Evolutionary conservation across 73 alveolate genomes (phyloP).

Genomic region (Paramecium primaurelia): DNA sequence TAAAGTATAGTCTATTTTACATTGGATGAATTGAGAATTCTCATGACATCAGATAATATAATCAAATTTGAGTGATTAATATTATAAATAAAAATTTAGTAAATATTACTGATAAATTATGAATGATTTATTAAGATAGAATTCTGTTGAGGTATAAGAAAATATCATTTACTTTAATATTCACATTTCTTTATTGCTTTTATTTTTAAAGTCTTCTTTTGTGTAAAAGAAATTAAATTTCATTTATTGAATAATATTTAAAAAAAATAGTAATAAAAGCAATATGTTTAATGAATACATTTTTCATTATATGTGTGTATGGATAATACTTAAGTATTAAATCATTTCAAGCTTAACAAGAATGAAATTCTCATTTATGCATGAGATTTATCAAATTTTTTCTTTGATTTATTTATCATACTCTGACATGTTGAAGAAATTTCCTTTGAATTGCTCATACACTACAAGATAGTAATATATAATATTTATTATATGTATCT

Average conservation of each 20-base stretch:
- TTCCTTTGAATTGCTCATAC: not conserved
- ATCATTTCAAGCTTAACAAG: not conserved
- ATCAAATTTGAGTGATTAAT: not conserved
- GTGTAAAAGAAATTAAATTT: not conserved
- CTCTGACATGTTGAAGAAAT: not conserved
- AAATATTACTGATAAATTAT: not conserved
- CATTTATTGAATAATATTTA: not conserved
- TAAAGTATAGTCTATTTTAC: not conserved
- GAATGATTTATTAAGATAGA: not conserved
- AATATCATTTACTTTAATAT: not conserved
- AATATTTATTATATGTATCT: not conserved
- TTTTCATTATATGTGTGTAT: not conserved
- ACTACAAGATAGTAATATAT: not conserved
- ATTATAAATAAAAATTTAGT: not conserved
- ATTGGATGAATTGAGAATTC: not conserved
- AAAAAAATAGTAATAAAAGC: not conserved
- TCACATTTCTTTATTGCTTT: not conserved
- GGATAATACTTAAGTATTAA: not conserved
- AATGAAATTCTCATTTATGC: not conserved
- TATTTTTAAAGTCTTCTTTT: not conserved
- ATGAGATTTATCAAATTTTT: not conserved
- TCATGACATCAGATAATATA: not conserved
- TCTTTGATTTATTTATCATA: not conserved
- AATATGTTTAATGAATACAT: not conserved
- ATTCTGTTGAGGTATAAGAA: not conserved